phyloP scores from a whole-genome alignment of 345 rosid species.

The Euclidium syriacum region DNA sequence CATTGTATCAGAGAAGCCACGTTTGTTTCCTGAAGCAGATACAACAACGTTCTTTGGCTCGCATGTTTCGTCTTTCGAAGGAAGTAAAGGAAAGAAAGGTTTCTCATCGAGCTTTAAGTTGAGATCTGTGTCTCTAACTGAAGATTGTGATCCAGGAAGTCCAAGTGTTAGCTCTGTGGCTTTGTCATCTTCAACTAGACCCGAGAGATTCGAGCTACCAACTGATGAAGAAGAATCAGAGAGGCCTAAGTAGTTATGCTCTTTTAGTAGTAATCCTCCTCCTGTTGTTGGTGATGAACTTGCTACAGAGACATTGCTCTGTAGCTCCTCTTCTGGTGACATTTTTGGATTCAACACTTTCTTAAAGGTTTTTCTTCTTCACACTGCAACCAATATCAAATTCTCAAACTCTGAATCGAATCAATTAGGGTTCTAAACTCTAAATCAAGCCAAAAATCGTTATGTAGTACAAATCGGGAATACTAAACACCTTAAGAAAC shows the following conservation, averaged over 20 bases:
- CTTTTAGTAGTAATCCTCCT: conserved; percentile 45
- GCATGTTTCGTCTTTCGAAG: conserved; percentile 57
- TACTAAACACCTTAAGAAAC: background rate
- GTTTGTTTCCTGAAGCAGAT: conserved; percentile 69
- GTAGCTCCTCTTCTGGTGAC: conserved; percentile 64
- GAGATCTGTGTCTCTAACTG: conserved; percentile 47
- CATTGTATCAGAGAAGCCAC: conserved; percentile 80
- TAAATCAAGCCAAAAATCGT: background rate
- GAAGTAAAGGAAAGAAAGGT: conserved; percentile 72
- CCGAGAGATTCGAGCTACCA: conserved; percentile 59
- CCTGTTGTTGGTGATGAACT: conserved; percentile 35
- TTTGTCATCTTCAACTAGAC: conserved; percentile 41
- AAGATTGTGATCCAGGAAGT: conserved; percentile 83
- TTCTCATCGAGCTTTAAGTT: conserved; percentile 61
- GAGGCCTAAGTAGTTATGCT: conserved; percentile 70
- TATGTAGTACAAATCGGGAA: background rate
- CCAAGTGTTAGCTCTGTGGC: conserved; percentile 79
- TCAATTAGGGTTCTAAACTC: background rate
- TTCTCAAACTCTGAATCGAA: background rate
- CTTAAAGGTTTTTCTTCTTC: background rate
- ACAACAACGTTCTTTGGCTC: conserved; percentile 42
- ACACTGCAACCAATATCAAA: conserved; percentile 12
- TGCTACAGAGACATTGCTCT: conserved; percentile 39
- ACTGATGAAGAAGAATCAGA: conserved; percentile 84
- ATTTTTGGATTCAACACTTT: conserved; percentile 49